phyloP scores from a whole-genome alignment of 352 stramenopile genomes.

The Pythium brachiatum region DNA sequence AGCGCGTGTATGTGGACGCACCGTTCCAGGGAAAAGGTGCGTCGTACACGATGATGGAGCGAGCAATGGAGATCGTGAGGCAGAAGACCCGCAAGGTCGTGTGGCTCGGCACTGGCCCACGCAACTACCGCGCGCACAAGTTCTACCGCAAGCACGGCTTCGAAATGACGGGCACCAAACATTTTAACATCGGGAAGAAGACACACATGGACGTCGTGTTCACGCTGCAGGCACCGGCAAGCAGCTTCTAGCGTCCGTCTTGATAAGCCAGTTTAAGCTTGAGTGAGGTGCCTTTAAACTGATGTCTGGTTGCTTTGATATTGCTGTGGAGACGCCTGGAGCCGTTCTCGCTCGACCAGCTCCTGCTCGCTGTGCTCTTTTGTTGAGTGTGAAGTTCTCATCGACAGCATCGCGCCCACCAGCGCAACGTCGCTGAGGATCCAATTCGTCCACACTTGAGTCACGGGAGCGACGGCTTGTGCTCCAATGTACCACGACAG shows the following conservation, averaged over 20 bases:
- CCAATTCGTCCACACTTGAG: conserved; percentile 41
- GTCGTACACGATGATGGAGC: conserved; percentile 27
- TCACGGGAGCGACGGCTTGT: conserved; percentile 17
- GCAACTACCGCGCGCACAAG: conserved; percentile 30
- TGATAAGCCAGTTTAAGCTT: no score
- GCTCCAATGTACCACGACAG: conserved; percentile 41
- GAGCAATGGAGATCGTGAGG: conserved; percentile 24
- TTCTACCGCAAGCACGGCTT: conserved; percentile 40
- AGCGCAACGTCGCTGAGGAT: conserved; percentile 26
- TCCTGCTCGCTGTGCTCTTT: background rate
- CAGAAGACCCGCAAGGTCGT: conserved; percentile 25
- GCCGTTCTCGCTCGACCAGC: background rate
- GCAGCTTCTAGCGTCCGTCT: background rate
- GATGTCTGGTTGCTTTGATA: background rate
- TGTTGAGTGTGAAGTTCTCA: background rate
- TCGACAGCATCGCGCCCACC: conserved; percentile 15
- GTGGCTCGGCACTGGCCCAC: conserved; percentile 31
- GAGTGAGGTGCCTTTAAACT: no score
- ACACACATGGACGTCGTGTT: conserved; percentile 13
- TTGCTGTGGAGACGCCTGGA: background rate
- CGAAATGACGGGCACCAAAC: conserved; percentile 25
- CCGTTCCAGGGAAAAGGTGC: conserved; percentile 28
- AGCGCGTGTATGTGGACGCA: conserved; percentile 33
- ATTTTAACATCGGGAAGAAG: conserved; percentile 23
- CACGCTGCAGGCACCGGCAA: conserved; percentile 2